Evolutionary conservation across 2,329 filamentous ascomycete genomes (phyloP).

Genomic region (Neurospora sp.): DNA sequence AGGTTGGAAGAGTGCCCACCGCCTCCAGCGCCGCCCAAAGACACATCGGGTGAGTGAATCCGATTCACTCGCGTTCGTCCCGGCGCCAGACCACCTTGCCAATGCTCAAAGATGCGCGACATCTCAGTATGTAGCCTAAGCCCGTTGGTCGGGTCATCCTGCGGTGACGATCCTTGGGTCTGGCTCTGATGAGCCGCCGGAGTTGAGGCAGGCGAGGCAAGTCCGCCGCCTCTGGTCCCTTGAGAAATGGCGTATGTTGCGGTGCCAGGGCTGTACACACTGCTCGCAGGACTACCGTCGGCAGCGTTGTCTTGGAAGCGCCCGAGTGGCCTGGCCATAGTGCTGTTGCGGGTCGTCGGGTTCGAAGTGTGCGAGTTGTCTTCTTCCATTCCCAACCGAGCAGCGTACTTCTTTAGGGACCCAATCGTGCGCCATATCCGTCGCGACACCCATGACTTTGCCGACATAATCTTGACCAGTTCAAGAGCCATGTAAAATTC

Average conservation of each 20-base stretch:
- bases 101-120: constrained; percentile 35
- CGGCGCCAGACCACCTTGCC: constrained; percentile 6
- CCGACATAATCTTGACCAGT: constrained; percentile 61
- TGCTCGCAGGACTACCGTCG: not conserved
- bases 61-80: not conserved
- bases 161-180: constrained; percentile 3
- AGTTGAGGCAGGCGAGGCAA: constrained; percentile 9
- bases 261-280: not conserved
- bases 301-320: not conserved
- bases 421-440: constrained; percentile 64
- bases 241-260: not conserved
- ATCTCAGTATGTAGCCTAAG: constrained; percentile 43
- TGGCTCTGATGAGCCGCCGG: constrained; percentile 16
- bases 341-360: constrained; percentile 6
- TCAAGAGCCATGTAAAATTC: constrained; percentile 75
- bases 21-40: constrained; percentile 9
- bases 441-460: constrained; percentile 61
- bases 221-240: constrained; percentile 1
- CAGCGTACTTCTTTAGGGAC: constrained; percentile 61
- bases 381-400: constrained; percentile 52
- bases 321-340: not conserved
- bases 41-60: constrained; percentile 1
- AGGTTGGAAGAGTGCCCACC: not conserved
- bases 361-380: constrained; percentile 15
- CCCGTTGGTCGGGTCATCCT: constrained; percentile 31